Conservation (phyloP, 73 alveolate species). For the Diophrys sp. region DNA sequence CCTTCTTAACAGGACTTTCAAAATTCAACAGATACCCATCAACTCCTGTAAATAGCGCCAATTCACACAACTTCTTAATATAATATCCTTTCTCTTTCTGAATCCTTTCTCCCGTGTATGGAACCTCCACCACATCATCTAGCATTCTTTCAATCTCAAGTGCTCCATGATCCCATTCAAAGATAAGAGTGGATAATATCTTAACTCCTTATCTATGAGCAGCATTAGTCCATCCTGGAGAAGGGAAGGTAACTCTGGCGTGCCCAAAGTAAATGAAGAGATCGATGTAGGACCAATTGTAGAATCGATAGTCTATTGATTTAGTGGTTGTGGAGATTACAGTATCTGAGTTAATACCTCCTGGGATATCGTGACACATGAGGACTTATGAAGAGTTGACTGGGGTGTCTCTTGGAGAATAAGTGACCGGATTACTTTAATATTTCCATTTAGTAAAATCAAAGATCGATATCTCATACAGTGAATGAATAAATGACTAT, state of each 20-base stretch:
- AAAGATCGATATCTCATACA: slow-evolving; percentile 26
- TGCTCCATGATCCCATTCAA: slow-evolving; percentile 65
- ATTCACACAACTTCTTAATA: slow-evolving; percentile 51
- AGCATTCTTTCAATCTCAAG: slow-evolving; percentile 28
- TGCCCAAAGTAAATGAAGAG: slow-evolving; percentile 71
- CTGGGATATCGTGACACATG: slow-evolving; percentile 54
- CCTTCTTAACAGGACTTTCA: slow-evolving; percentile 54
- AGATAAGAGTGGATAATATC: slow-evolving; percentile 55
- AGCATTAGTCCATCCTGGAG: slow-evolving; percentile 46
- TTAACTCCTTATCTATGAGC: slow-evolving; percentile 68
- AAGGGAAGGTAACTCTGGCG: slow-evolving; percentile 62
- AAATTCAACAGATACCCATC: slow-evolving; percentile 77
- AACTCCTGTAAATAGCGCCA: slow-evolving; percentile 57
- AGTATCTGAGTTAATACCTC: slow-evolving; percentile 29
- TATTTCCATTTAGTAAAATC: not conserved
- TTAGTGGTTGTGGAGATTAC: slow-evolving; percentile 7
- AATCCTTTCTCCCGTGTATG: slow-evolving; percentile 4
- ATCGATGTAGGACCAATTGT: slow-evolving; percentile 64
- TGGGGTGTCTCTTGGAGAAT: not conserved
- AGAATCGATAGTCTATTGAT: slow-evolving; percentile 53
- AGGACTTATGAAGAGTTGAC: slow-evolving; percentile 35
- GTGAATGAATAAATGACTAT: slow-evolving; percentile 8
- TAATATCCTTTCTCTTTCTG: slow-evolving; percentile 21
- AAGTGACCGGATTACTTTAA: not conserved
- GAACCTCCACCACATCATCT: slow-evolving; percentile 15